Evolutionary conservation across 1,284 basidiomycete species (phyloP), one percentile per base, ranked within the genome.

Genomic region (Irpex rosettiformis): DNA sequence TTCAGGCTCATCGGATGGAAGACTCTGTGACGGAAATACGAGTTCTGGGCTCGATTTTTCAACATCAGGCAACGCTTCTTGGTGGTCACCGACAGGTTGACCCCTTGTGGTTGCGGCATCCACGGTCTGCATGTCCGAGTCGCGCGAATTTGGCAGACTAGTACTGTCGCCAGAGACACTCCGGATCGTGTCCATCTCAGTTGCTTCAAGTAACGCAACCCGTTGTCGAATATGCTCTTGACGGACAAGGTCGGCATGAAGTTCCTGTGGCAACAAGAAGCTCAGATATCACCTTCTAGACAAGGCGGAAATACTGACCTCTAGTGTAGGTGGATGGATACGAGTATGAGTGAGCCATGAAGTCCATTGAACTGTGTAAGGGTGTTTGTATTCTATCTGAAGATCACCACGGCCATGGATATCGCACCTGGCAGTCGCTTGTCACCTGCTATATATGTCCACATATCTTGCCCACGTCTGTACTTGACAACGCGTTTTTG

Each of bases 401-500:
- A n/a, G n/a, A n/a, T n/a, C n/a, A n/a, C n/a, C n/a, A n/a, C n/a
- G n/a, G n/a, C n/a, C n/a, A n/a, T n/a, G n/a, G n/a, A n/a, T n/a
- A n/a, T n/a, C 66, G 47, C 51, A 69, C 71, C 67, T 51, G 71
- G 61, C 21, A 72, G 56, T 24, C 68, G 55, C 45, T 62, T 65
- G 10, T 63, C 55, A 2, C 68, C 68, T 6, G 66, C 62, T 18
- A 70, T 60, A 51, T 70, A 71, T 3, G 67, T 65, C 62, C 66
- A 65, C 66, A 70, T 70, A 25, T 71, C 68, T 10, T 57, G 58
- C 1, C 67, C 70, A 5, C 60, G 55, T 11, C 61, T 60, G 56
- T 72, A 72, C 62, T 71, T 70, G n/a, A 72, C 71, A 4, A 72
- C 65, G 5, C 71, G 67, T 55, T 70, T 71, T 16, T 69, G 65